Conservation (phyloP, 1,284 basidiomycete species). For the Omphalotus olearius region DNA sequence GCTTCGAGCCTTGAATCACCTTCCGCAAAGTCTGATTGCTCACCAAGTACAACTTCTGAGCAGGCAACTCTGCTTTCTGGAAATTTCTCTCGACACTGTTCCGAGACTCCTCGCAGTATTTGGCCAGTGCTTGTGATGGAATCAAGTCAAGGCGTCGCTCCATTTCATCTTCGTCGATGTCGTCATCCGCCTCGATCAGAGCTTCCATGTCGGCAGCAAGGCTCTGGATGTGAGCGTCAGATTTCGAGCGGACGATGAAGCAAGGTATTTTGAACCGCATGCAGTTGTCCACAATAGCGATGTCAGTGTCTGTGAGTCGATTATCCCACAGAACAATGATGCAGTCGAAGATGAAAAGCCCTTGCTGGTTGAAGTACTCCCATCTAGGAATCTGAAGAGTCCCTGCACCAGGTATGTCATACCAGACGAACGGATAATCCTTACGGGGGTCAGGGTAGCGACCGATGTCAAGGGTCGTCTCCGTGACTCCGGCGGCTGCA, state of each 20-base stretch:
- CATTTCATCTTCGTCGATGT: neutral
- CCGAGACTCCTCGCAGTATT: slow-evolving; percentile 24
- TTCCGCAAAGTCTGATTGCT: slow-evolving; percentile 16
- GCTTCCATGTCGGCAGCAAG: slow-evolving; percentile 25
- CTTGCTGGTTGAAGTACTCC: slow-evolving; percentile 34
- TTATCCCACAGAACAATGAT: slow-evolving; percentile 22
- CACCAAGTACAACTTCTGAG: slow-evolving; percentile 28
- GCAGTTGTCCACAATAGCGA: slow-evolving; percentile 22
- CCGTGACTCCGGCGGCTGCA: slow-evolving; percentile 26
- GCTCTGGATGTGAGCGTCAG: slow-evolving; percentile 29
- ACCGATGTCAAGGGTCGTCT: slow-evolving; percentile 19
- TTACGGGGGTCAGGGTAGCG: slow-evolving; percentile 25
- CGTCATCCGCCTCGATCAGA: slow-evolving; percentile 16
- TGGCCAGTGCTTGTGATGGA: slow-evolving; percentile 14
- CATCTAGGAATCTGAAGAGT: slow-evolving; percentile 29
- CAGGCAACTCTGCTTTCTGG: slow-evolving; percentile 17
- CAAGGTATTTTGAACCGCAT: slow-evolving; percentile 27
- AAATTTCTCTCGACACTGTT: slow-evolving; percentile 26
- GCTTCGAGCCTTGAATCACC: slow-evolving; percentile 10
- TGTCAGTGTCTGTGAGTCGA: slow-evolving; percentile 19
- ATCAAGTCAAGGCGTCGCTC: neutral
- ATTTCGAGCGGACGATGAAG: slow-evolving; percentile 32
- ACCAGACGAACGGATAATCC: slow-evolving; percentile 26
- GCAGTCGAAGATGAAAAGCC: slow-evolving; percentile 32
- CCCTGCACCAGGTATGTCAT: slow-evolving; percentile 32